Evolutionary conservation across 495 filamentous ascomycete species (phyloP), one percentile per base, ranked within the genome.

Genomic region (Penicillium angulare): DNA sequence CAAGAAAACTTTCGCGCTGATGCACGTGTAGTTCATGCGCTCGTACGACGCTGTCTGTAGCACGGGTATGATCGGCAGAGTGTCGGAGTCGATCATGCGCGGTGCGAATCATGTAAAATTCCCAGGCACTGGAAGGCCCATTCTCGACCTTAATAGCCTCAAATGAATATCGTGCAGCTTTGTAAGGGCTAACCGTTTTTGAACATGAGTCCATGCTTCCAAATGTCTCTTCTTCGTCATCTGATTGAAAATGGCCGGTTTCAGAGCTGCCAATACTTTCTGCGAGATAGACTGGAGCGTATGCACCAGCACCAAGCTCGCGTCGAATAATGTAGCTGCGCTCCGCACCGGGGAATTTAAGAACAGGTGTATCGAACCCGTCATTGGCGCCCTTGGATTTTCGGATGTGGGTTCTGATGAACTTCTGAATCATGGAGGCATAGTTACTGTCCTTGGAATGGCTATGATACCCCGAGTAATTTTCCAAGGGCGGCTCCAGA

Each of bases 41-140:
- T 9, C 81, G 79, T 1, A 96, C 80, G 41, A 98, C 75, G 33
- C 87, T 92, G 0, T 87, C 84, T 0, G 80, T 74, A 0, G 86
- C 84, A 3, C 92, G 85, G 21, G 55, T 53, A n/a, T 71, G 43
- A 7, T 50, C 49, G 0, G 58, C 33, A 13, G 58, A 55, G 49
- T 79, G 66, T 0, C 80, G 83, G 0, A 97, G 76, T 5, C 93
- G 87, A 1, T 81, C 74, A 43, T 90, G 84, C 2, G 89, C 82
- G 21, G 87, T 81, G 1, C 87, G 85, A 73, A 97, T 92, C 69
- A 98, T 95, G 67, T 96, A 88, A 66, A 97, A 98, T 62, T 98
- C 93, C 93, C 95, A 98, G 1, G 88, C 72, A 12, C 82, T 85
- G 0, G 92, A 89, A 3, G 92, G 90, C 41, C 86, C 82, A 21